These are phyloP conservation scores for Pseudoperonospora humuli DNA, from an alignment of 352 stramenopile genomes.

Conservation along the genomic window DNA sequence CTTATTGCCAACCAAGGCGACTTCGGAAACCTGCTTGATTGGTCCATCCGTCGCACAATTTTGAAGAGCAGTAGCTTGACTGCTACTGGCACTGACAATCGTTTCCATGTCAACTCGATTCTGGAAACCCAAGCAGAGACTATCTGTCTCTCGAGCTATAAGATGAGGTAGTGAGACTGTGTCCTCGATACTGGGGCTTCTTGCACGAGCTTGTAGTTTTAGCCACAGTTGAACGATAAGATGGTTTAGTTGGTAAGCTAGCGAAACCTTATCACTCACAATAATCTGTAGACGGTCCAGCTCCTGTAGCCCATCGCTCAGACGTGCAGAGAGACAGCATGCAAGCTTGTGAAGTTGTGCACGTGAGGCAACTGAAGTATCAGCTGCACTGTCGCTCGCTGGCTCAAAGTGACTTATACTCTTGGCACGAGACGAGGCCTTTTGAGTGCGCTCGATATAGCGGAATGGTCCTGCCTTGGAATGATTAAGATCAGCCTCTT, in stretches of 20 bases:
- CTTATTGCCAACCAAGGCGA: background rate
- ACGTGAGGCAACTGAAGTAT: conserved; percentile 11
- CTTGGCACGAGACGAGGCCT: conserved; percentile 18
- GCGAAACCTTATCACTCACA: conserved; percentile 32
- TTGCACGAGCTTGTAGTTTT: conserved; percentile 1
- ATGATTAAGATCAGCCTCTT: conserved; percentile 1
- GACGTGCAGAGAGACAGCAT: conserved; percentile 33
- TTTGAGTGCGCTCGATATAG: conserved; percentile 60
- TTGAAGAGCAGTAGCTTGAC: background rate
- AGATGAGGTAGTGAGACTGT: background rate
- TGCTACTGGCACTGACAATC: conserved; percentile 12
- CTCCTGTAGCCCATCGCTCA: conserved; percentile 28
- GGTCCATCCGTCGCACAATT: background rate
- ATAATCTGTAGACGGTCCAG: conserved; percentile 34
- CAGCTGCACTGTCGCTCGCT: background rate
- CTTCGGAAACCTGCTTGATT: background rate
- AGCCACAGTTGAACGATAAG: conserved; percentile 28
- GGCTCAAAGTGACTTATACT: conserved; percentile 2
- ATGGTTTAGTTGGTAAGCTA: conserved; percentile 25
- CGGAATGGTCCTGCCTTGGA: conserved; percentile 10
- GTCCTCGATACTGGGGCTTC: conserved; percentile 1
- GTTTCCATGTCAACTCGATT: conserved; percentile 22
- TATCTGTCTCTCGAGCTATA: conserved; percentile 3
- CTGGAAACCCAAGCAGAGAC: background rate
- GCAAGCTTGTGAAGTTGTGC: conserved; percentile 41